A percentile compares a stretch with the other conserved stretches of the same genome.
Conservation (phyloP, 73 alveolate species). For the Paraurostyla sp. region DNA sequence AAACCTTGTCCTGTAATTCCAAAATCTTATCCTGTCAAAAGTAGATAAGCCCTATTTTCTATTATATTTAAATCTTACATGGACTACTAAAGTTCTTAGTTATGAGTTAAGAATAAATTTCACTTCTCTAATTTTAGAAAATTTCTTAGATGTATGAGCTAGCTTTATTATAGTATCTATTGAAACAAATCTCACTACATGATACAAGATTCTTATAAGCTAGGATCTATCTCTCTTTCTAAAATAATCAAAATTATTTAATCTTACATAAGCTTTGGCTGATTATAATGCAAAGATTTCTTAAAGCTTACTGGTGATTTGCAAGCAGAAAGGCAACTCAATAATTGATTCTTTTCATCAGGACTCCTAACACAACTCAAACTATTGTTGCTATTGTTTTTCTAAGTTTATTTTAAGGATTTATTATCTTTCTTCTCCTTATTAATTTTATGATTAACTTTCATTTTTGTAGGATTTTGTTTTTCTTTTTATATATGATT, state of each 20-base stretch:
- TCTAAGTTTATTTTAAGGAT: neutral
- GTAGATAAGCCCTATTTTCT: slow-evolving; percentile 62
- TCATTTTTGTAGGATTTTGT: neutral
- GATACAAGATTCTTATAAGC: neutral
- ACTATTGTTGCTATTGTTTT: neutral
- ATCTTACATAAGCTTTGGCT: slow-evolving; percentile 21
- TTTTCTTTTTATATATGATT: too few relatives aligned
- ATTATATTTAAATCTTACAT: neutral
- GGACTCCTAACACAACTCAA: too few relatives aligned
- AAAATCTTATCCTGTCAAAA: slow-evolving; percentile 47
- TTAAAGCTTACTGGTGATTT: slow-evolving; percentile 19
- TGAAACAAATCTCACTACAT: neutral
- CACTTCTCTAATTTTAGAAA: slow-evolving; percentile 44
- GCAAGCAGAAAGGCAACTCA: neutral
- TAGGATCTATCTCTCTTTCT: slow-evolving; percentile 24
- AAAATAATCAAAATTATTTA: neutral
- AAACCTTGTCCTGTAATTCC: slow-evolving; percentile 66
- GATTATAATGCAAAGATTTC: slow-evolving; percentile 9
- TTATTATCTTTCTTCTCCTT: too few relatives aligned
- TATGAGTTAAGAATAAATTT: slow-evolving; percentile 22
- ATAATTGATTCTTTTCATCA: neutral
- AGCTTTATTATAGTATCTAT: slow-evolving; percentile 14
- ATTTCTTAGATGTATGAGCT: slow-evolving; percentile 47
- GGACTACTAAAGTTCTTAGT: slow-evolving; percentile 4
- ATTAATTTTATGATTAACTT: too few relatives aligned